phyloP scores from a whole-genome alignment of 805 yeast species.

The Candida michaelii region DNA sequence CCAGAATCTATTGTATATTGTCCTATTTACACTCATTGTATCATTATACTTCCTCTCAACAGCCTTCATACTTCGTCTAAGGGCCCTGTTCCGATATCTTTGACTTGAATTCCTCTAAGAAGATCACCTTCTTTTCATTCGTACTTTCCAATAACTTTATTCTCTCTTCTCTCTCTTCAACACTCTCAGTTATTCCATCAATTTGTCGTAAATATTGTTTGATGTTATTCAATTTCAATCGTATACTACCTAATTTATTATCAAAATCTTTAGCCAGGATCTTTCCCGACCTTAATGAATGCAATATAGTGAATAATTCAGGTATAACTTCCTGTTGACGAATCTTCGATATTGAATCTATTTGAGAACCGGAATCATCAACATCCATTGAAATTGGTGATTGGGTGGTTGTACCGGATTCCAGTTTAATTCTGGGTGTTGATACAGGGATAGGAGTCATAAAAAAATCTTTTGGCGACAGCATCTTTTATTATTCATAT shows the following conservation, averaged over 20 bases:
- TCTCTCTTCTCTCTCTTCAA: slow-evolving; percentile 22
- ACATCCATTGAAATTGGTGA: slow-evolving; percentile 13
- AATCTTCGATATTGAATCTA: slow-evolving; percentile 24
- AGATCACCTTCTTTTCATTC: slow-evolving; percentile 25
- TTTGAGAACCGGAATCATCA: slow-evolving; percentile 2
- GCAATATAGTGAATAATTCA: slow-evolving; percentile 35
- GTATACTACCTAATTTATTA: slow-evolving; percentile 39
- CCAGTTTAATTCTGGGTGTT: slow-evolving; percentile 1
- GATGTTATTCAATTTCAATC: slow-evolving; percentile 33
- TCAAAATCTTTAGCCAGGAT: slow-evolving; percentile 43
- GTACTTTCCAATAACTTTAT: slow-evolving; percentile 25
- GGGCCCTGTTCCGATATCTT: background rate
- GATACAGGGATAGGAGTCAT: slow-evolving; percentile 7
- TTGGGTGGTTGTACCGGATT: background rate
- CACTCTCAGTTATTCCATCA: slow-evolving; percentile 38
- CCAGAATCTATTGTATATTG: too few relatives aligned
- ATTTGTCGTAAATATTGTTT: slow-evolving; percentile 33
- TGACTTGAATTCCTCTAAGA: slow-evolving; percentile 17
- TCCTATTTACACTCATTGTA: too few relatives aligned
- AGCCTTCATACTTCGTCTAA: background rate
- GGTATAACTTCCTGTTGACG: slow-evolving; percentile 35
- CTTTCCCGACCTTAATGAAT: slow-evolving; percentile 34
- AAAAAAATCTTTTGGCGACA: slow-evolving; percentile 11
- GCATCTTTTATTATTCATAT: slow-evolving; percentile 2
- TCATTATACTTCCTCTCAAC: too few relatives aligned